These are phyloP conservation scores for Cenchrus purpureus DNA, from an alignment of 176 grass and related monocot genomes.

Conservation along the genomic window DNA sequence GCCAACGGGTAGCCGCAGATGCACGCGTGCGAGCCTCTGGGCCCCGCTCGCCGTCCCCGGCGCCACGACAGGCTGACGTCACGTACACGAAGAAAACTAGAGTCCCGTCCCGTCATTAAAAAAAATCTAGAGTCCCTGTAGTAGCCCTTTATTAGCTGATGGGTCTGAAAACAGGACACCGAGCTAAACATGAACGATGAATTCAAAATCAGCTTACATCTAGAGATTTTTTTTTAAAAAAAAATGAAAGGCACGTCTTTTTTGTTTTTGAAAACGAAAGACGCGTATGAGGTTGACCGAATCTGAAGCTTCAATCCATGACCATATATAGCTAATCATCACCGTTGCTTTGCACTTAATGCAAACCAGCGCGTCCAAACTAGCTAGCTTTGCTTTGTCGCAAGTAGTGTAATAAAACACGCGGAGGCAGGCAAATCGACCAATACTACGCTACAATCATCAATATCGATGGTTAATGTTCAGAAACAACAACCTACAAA, in stretches of 20 bases:
- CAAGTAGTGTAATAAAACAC: conserved; percentile 5
- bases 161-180: background rate
- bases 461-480: background rate
- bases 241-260: no score
- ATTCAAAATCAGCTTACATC: no score
- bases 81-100: background rate
- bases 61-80: background rate
- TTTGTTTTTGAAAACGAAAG: background rate
- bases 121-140: background rate
- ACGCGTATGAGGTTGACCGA: conserved; percentile 3
- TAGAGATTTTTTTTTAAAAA: no score
- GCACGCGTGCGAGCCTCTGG: conserved; percentile 35
- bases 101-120: no score
- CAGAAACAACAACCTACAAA: background rate
- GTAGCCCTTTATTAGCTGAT: background rate
- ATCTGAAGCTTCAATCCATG: conserved; percentile 12
- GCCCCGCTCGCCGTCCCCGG: background rate
- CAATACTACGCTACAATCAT: background rate
- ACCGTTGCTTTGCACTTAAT: conserved; percentile 38
- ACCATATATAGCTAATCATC: conserved; percentile 25
- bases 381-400: conserved; percentile 31
- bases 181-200: background rate
- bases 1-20: background rate
- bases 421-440: background rate
- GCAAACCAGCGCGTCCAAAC: conserved; percentile 17